Percentiles rank a stretch among this genome's conserved stretches.
Evolutionary conservation across 2,329 filamentous ascomycete genomes (phyloP).

Genomic region (Sporothrix brasiliensis): DNA sequence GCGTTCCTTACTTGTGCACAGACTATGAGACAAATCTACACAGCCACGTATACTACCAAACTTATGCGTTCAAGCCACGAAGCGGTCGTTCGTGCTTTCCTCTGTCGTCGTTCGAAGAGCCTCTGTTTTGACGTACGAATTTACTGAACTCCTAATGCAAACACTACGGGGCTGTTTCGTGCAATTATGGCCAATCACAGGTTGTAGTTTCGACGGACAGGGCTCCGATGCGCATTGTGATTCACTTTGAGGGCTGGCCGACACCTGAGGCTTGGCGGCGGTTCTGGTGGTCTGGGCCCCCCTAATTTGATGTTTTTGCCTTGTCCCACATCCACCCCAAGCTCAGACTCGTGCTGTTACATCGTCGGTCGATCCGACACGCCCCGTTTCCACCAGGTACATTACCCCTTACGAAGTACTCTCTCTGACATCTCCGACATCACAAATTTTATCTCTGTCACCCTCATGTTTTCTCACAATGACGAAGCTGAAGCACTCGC

Average conservation of each 20-base stretch:
- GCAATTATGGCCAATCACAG: background rate
- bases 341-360: constrained; percentile 37
- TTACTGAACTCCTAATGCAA: constrained; percentile 23
- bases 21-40: background rate
- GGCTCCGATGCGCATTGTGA: constrained; percentile 28
- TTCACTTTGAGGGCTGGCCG: constrained; percentile 14
- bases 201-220: constrained; percentile 3
- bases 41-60: constrained; percentile 2
- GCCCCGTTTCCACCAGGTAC: constrained; percentile 15
- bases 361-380: constrained; percentile 38
- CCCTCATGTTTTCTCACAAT: background rate
- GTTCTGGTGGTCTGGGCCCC: constrained; percentile 23
- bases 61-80: constrained; percentile 9
- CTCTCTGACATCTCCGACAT: background rate
- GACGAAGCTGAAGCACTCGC: constrained; percentile 26
- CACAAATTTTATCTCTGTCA: background rate
- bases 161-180: background rate
- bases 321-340: constrained; percentile 5
- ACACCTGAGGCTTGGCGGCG: constrained; percentile 23
- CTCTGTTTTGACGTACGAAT: constrained; percentile 21
- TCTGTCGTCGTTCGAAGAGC: background rate
- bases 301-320: background rate
- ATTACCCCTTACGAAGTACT: constrained; percentile 18
- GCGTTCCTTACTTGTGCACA: background rate
- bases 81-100: background rate